phyloP scores from a whole-genome alignment of 192 early-diverging fungal genomes.

The Mortierella antarctica region DNA sequence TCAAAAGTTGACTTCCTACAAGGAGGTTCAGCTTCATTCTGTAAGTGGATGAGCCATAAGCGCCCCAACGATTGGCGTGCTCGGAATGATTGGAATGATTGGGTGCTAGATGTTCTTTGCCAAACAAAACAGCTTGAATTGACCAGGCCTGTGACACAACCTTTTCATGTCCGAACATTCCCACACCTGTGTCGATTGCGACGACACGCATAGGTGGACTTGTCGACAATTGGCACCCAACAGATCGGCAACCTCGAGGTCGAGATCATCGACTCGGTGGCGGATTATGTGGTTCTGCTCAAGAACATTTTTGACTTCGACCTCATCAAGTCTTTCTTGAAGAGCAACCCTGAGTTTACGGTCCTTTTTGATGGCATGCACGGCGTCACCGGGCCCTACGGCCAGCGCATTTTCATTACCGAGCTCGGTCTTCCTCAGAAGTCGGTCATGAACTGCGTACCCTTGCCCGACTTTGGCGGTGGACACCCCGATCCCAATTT shows the following conservation, averaged over 20 bases:
- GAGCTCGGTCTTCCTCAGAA: slow-evolving; percentile 87
- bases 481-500: slow-evolving; percentile 98
- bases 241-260: slow-evolving; percentile 73
- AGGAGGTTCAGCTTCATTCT: slow-evolving; percentile 67
- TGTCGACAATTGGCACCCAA: slow-evolving; percentile 75
- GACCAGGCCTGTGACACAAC: slow-evolving; percentile 4
- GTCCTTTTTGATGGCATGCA: slow-evolving; percentile 96
- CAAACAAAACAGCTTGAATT: background rate
- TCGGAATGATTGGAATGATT: slow-evolving; percentile 24
- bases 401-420: slow-evolving; percentile 82
- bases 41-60: slow-evolving; percentile 35
- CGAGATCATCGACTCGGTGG: slow-evolving; percentile 89
- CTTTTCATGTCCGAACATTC: slow-evolving; percentile 1
- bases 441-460: slow-evolving; percentile 84
- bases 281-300: slow-evolving; percentile 89
- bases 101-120: background rate
- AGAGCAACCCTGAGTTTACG: slow-evolving; percentile 75
- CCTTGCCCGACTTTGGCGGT: slow-evolving; percentile 92
- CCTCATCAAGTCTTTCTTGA: slow-evolving; percentile 82
- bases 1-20: slow-evolving; percentile 76
- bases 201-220: slow-evolving; percentile 65
- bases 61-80: slow-evolving; percentile 8
- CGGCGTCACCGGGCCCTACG: slow-evolving; percentile 98
- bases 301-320: slow-evolving; percentile 95
- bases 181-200: background rate